These are phyloP conservation scores for Pleurotus pulmonarius DNA, from an alignment of 768 basidiomycete species.

Conservation along the genomic window DNA sequence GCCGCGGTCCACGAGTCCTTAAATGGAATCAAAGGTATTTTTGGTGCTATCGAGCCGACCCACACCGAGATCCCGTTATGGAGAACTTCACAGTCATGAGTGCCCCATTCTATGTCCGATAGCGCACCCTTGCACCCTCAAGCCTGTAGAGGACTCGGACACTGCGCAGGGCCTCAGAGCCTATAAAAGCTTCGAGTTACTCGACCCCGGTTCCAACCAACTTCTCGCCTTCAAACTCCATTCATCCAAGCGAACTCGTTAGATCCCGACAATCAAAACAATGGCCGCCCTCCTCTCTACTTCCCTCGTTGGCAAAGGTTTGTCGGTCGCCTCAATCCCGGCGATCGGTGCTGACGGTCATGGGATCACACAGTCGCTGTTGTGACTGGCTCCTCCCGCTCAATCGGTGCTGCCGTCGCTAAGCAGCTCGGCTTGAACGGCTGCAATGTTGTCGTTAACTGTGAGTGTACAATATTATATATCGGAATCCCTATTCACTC, in stretches of 20 bases:
- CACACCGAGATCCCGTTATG: not conserved
- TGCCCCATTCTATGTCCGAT: conserved; percentile 2
- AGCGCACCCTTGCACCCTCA: not conserved
- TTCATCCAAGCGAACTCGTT: not conserved
- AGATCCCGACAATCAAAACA: not conserved
- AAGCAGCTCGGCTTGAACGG: conserved; percentile 50
- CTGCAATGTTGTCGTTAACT: conserved; percentile 54
- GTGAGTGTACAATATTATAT: not conserved
- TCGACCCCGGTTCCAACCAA: not conserved
- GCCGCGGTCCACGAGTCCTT: not conserved
- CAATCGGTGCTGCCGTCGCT: conserved; percentile 59
- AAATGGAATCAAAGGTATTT: not conserved
- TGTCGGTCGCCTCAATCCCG: not conserved
- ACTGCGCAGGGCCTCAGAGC: not conserved
- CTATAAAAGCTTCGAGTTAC: not conserved
- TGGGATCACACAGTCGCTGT: not conserved
- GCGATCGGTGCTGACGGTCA: not conserved
- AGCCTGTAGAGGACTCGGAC: not conserved
- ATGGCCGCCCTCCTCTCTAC: conserved; percentile 4
- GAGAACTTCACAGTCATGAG: not conserved
- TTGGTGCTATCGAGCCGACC: not conserved
- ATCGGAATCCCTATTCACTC: not conserved
- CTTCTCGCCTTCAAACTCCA: not conserved
- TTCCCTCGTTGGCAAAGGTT: conserved; percentile 4
- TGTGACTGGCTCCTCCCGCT: conserved; percentile 53